Base-by-base conservation (phyloP, 2,329 filamentous ascomycete genomes). In the Lanzia echinophila region DNA sequence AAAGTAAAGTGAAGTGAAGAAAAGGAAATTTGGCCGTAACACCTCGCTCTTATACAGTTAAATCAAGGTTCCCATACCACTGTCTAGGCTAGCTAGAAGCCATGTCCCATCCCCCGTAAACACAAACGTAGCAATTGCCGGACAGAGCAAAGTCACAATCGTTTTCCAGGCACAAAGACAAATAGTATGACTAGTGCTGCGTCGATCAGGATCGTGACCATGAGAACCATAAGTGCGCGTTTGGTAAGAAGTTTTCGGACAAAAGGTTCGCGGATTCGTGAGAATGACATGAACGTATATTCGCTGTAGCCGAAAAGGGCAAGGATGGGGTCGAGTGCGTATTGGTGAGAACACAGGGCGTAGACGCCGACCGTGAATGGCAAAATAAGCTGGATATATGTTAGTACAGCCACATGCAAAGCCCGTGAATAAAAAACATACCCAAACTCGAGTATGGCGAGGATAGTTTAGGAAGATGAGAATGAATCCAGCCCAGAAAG, bases 281-380 rank as follows among this genome's bases (percentile, higher is more conserved):
- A 87, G 75, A 95, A 96, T 70, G 85, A 88, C 77, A 96, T 91
- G 48, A 95, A 90, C 0, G 92, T 96, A 73, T 97, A 96, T 74
- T 99, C 95, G 74, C 91, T 96, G 70, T 85, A 86, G 34, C 92
- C 91, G n/a, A 88, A 70, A 19, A 97, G 78, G 4, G 90, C 94
- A 70, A 97, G 83, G 58, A 96, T 76, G 0, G 95, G 92, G 65
- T 99, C 94, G 49, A 99, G 82, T 60, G 90, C 90, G 73, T 97
- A 99, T 70, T 97, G 92, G 67, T 97, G 95, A 2, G 91, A 94
- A 28, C 87, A 82, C 33, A 96, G 81, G 64, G 87, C 84, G 71
- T 99, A 99, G 32, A 95, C 82, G 22, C 90, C 92, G 33, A 99
- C 72, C 1, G 89, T 90, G 72, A 97, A 97, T 0, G 95, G 94